Evolutionary conservation across 352 stramenopile species (phyloP).

Genomic region (Phytopythium oedochilum): DNA sequence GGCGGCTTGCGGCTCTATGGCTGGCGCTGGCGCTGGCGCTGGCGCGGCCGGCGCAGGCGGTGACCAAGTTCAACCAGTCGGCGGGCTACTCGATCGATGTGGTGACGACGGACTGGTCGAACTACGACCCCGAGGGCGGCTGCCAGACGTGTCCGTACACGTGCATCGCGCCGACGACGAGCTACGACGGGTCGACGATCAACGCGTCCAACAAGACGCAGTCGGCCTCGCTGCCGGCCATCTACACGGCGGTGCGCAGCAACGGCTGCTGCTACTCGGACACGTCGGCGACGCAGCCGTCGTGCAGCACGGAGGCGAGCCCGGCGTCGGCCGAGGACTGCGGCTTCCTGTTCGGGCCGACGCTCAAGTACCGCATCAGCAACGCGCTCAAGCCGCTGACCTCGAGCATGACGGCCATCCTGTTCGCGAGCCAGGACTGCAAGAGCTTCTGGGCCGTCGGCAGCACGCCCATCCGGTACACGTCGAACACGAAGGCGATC

Average conservation of each 20-base stretch:
- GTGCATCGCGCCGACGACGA: conserved; percentile 65
- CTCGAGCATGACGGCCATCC: conserved; percentile 54
- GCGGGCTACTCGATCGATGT: conserved; percentile 68
- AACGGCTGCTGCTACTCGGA: conserved; percentile 86
- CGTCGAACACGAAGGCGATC: conserved; percentile 61
- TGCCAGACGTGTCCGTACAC: conserved; percentile 87
- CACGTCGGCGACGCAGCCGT: conserved; percentile 37
- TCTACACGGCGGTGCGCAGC: conserved; percentile 58
- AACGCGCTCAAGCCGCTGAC: conserved; percentile 43
- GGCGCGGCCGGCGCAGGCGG: conserved; percentile 10
- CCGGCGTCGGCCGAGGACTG: conserved; percentile 59
- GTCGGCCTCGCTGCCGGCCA: conserved; percentile 55
- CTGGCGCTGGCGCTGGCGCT: conserved; percentile 11
- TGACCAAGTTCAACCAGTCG: conserved; percentile 68
- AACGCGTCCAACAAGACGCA: conserved; percentile 77
- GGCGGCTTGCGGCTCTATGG: no score
- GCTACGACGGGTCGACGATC: conserved; percentile 72
- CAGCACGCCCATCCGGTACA: conserved; percentile 73
- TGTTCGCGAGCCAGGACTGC: conserved; percentile 84
- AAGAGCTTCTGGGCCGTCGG: conserved; percentile 82
- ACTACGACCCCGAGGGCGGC: conserved; percentile 75
- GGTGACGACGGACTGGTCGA: conserved; percentile 70
- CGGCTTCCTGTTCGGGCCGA: conserved; percentile 80
- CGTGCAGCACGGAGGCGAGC: conserved; percentile 58
- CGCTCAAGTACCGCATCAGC: conserved; percentile 78